Conservation (phyloP, 495 filamentous ascomycete species). For the Daldinia decipiens region DNA sequence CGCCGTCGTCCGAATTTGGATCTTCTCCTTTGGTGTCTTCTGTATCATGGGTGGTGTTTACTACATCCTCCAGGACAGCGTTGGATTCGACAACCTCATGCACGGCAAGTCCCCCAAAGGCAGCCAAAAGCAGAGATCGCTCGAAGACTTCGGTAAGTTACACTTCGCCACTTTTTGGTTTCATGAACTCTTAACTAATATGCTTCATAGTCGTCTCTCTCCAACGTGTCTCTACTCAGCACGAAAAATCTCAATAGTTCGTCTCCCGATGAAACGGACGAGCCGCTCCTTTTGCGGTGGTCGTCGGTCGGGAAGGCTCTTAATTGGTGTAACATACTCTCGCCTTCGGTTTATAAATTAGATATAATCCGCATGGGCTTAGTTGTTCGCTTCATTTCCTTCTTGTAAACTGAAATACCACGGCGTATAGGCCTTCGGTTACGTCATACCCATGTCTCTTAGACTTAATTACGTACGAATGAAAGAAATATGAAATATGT, state of each 20-base stretch:
- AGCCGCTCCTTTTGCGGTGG: slow-evolving; percentile 16
- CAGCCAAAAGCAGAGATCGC: slow-evolving; percentile 74
- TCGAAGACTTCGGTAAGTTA: slow-evolving; percentile 86
- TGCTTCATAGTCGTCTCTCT: slow-evolving; percentile 72
- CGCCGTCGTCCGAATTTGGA: slow-evolving; percentile 85
- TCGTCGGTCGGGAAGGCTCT: slow-evolving; percentile 29
- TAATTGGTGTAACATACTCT: slow-evolving; percentile 48
- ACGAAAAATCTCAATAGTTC: slow-evolving; percentile 77
- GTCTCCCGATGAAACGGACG: slow-evolving; percentile 34
- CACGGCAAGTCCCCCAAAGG: slow-evolving; percentile 84
- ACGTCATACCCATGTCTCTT: slow-evolving; percentile 51
- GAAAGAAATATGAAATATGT: slow-evolving; percentile 46
- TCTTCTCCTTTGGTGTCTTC: slow-evolving; percentile 88
- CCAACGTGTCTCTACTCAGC: slow-evolving; percentile 84
- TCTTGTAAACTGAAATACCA: slow-evolving; percentile 56
- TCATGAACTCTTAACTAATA: slow-evolving; percentile 52
- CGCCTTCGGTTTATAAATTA: slow-evolving; percentile 49
- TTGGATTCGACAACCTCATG: slow-evolving; percentile 89
- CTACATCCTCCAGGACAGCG: slow-evolving; percentile 79
- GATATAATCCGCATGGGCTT: slow-evolving; percentile 42
- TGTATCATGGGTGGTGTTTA: slow-evolving; percentile 73
- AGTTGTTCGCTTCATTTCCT: slow-evolving; percentile 54
- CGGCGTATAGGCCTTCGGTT: slow-evolving; percentile 50
- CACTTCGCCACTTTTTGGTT: slow-evolving; percentile 1
- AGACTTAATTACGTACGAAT: slow-evolving; percentile 51